Conservation (phyloP, 305 asterid species). For the Fraxinus xanthoxyloides region DNA sequence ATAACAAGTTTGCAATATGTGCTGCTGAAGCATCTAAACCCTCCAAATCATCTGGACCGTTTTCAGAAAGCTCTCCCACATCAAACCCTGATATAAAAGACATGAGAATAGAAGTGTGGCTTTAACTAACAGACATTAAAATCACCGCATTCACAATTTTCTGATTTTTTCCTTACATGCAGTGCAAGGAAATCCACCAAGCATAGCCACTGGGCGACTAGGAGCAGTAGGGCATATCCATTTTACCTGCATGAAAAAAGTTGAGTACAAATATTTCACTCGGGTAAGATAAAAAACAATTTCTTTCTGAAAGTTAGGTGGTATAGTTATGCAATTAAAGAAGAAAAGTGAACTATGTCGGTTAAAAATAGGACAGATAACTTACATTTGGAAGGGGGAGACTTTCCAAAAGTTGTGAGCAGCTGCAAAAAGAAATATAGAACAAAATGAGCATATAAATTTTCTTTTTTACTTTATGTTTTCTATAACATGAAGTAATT, state of each 20-base stretch:
- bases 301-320: background rate
- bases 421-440: slow-evolving; percentile 51
- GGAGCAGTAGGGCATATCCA: slow-evolving; percentile 99
- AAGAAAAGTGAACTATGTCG: background rate
- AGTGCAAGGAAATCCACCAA: slow-evolving; percentile 94
- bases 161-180: slow-evolving; percentile 61
- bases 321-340: background rate
- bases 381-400: slow-evolving; percentile 93
- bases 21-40: slow-evolving; percentile 91
- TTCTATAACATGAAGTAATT: background rate
- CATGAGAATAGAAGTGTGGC: background rate
- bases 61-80: slow-evolving; percentile 89
- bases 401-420: slow-evolving; percentile 93
- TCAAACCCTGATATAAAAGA: slow-evolving; percentile 69
- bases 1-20: slow-evolving; percentile 84
- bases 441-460: slow-evolving; percentile 30
- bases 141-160: slow-evolving; percentile 1
- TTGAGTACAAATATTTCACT: slow-evolving; percentile 8
- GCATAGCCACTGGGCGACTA: slow-evolving; percentile 83
- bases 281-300: background rate
- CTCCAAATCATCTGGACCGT: slow-evolving; percentile 82
- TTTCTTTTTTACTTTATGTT: background rate
- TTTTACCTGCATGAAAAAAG: slow-evolving; percentile 64
- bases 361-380: background rate
- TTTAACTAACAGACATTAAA: slow-evolving; percentile 31